phyloP scores from a whole-genome alignment of 441 rosid genomes.

The Adansonia grandidieri region DNA sequence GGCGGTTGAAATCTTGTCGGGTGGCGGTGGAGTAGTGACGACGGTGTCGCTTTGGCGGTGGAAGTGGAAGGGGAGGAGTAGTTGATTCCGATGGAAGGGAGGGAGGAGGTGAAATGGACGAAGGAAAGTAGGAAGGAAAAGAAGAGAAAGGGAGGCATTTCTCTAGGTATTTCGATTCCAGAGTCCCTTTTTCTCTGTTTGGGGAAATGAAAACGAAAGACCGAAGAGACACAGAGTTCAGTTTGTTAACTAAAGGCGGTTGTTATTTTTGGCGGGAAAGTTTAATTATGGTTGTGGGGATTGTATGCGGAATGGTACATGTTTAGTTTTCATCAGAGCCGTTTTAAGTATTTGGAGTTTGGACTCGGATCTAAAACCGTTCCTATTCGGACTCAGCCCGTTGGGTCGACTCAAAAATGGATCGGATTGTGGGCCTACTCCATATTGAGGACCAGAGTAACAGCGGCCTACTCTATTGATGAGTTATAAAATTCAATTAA shows the following conservation, averaged over 20 bases:
- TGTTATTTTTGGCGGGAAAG: constrained; percentile 2
- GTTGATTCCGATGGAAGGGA: constrained; percentile 57
- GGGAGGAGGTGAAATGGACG: constrained; percentile 29
- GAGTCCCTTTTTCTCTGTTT: not conserved
- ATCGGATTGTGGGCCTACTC: no score
- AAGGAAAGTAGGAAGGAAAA: constrained; percentile 13
- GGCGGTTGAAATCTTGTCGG: constrained; percentile 33
- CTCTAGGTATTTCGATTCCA: not conserved
- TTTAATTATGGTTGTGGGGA: not conserved
- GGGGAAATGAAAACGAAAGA: not conserved
- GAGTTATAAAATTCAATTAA: no score
- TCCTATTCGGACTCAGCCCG: no score
- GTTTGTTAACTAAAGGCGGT: not conserved
- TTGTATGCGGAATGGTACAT: not conserved
- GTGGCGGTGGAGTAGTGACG: constrained; percentile 40
- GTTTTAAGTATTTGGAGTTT: no score
- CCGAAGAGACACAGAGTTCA: not conserved
- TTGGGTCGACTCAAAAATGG: no score
- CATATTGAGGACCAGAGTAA: no score
- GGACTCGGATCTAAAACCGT: no score
- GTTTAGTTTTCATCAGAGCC: not conserved
- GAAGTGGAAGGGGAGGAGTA: constrained; percentile 35
- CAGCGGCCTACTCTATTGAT: no score
- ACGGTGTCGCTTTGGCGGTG: constrained; percentile 12
- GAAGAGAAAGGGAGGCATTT: constrained; percentile 28